Evolutionary conservation across 1,284 basidiomycete species (phyloP).

Genomic region (Rhodotorula sp.): DNA sequence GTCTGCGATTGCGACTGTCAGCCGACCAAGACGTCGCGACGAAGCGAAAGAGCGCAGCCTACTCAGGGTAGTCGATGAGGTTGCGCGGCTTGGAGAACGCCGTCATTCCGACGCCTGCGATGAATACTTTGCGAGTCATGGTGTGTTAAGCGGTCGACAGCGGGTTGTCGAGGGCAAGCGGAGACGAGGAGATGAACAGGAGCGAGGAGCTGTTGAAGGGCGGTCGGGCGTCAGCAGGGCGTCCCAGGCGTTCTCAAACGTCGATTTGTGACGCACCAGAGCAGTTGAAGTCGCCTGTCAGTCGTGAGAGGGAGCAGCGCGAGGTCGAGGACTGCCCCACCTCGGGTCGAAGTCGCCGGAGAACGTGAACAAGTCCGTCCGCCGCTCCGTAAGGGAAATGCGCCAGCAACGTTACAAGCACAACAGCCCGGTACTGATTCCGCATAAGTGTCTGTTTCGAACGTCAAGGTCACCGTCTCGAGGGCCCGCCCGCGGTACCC

Average conservation of each 20-base stretch:
- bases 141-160: neutral
- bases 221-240: neutral
- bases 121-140: constrained; percentile 31
- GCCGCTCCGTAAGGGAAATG: neutral
- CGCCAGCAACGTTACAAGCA: neutral
- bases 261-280: neutral
- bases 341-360: neutral
- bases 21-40: constrained; percentile 41
- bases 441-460: neutral
- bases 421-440: neutral
- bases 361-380: too few species aligned
- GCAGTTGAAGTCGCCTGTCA: neutral
- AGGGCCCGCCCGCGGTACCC: neutral
- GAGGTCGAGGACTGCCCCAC: neutral
- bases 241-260: neutral
- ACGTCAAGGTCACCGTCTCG: too few species aligned
- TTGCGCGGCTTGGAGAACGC: constrained; percentile 76
- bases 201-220: neutral
- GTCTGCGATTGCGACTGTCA: constrained; percentile 47
- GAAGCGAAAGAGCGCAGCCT: neutral
- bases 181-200: neutral
- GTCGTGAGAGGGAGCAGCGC: neutral
- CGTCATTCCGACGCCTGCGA: constrained; percentile 74
- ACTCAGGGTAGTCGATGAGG: constrained; percentile 40
- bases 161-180: neutral